Evolutionary conservation across 768 basidiomycete genomes (phyloP).

Genomic region (Dentipellis sp.): DNA sequence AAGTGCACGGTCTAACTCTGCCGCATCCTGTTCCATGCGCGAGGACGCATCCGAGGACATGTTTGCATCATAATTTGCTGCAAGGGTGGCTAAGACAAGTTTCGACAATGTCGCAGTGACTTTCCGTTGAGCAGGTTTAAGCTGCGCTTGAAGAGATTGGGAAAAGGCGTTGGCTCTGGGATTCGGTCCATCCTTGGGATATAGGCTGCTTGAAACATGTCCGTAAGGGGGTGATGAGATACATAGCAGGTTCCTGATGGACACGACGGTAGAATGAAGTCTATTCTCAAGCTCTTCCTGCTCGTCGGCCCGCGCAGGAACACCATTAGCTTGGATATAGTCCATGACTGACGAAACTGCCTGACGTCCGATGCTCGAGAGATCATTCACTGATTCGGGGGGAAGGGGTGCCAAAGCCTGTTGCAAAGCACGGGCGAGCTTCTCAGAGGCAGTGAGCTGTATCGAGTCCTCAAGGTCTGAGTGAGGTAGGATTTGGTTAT

Average conservation of each 20-base stretch:
- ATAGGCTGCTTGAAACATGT: slow-evolving; percentile 39
- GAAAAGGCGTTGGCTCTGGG: slow-evolving; percentile 13
- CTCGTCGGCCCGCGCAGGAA: slow-evolving; percentile 42
- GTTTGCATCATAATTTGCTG: slow-evolving; percentile 75
- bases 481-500: background rate
- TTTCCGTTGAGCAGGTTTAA: slow-evolving; percentile 77
- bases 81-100: slow-evolving; percentile 84
- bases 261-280: slow-evolving; percentile 52
- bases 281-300: slow-evolving; percentile 52
- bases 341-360: slow-evolving; percentile 57
- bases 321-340: slow-evolving; percentile 40
- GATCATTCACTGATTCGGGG: slow-evolving; percentile 49
- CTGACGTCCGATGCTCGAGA: slow-evolving; percentile 47
- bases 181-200: slow-evolving; percentile 3
- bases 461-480: background rate
- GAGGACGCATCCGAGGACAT: slow-evolving; percentile 54
- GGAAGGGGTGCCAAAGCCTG: slow-evolving; percentile 46
- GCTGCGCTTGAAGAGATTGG: slow-evolving; percentile 37
- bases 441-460: slow-evolving; percentile 58
- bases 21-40: slow-evolving; percentile 68
- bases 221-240: slow-evolving; percentile 48
- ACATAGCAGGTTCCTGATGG: slow-evolving; percentile 75
- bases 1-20: slow-evolving; percentile 67
- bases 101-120: slow-evolving; percentile 86
- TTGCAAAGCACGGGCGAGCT: slow-evolving; percentile 58